These are phyloP conservation scores for Grosmannia huntii DNA, from an alignment of 2,329 filamentous ascomycete species.

Conservation along the genomic window DNA sequence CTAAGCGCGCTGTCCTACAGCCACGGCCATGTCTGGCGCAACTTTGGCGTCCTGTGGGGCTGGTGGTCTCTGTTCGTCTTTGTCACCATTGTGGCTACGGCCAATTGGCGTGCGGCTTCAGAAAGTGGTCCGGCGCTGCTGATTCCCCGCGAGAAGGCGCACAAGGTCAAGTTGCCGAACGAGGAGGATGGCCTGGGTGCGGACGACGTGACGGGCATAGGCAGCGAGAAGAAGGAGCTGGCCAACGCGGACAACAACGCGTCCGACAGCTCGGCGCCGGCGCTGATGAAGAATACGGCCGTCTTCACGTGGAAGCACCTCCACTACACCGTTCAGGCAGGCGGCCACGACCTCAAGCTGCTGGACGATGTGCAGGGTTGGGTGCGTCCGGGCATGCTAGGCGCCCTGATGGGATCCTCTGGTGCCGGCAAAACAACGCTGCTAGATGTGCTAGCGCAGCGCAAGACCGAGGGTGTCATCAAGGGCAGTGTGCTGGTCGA, in stretches of 20 bases:
- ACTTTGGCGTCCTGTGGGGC: slow-evolving; percentile 65
- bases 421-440: slow-evolving; percentile 84
- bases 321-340: slow-evolving; percentile 59
- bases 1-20: slow-evolving; percentile 34
- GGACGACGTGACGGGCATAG: neutral
- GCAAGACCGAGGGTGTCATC: slow-evolving; percentile 51
- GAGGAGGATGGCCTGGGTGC: neutral
- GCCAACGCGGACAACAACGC: slow-evolving; percentile 37
- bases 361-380: slow-evolving; percentile 50
- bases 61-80: slow-evolving; percentile 64
- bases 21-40: slow-evolving; percentile 53
- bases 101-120: slow-evolving; percentile 4
- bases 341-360: slow-evolving; percentile 33
- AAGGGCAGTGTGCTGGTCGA: slow-evolving; percentile 36
- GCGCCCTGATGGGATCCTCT: slow-evolving; percentile 66
- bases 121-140: slow-evolving; percentile 7
- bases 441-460: slow-evolving; percentile 56
- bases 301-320: slow-evolving; percentile 81
- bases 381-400: slow-evolving; percentile 64
- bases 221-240: slow-evolving; percentile 36
- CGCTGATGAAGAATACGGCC: slow-evolving; percentile 45
- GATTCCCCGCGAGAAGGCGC: slow-evolving; percentile 9
- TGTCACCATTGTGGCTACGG: slow-evolving; percentile 36
- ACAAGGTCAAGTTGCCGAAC: neutral
- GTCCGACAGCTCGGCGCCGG: slow-evolving; percentile 39